Evolutionary conservation across 768 basidiomycete species (phyloP).

Genomic region (Podaxis sp.): DNA sequence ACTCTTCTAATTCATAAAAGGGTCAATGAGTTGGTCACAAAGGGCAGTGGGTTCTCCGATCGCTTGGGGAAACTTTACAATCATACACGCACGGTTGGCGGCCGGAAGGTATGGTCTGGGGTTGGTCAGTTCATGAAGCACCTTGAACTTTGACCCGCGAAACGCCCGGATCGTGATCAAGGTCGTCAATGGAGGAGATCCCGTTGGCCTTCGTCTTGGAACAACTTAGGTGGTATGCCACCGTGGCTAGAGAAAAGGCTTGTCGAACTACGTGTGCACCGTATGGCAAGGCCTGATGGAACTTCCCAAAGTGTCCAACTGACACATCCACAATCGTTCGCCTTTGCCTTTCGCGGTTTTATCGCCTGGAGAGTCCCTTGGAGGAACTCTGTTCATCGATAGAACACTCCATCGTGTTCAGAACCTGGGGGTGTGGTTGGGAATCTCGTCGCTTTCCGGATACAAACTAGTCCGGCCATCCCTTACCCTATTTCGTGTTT

Average conservation of each 20-base stretch:
- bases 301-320: slow-evolving; percentile 13
- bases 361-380: slow-evolving; percentile 5
- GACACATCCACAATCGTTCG: slow-evolving; percentile 3
- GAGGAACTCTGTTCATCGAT: slow-evolving; percentile 11
- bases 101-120: not conserved
- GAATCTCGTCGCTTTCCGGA: not conserved
- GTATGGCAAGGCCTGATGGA: slow-evolving; percentile 7
- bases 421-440: not conserved
- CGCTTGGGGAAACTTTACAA: slow-evolving; percentile 5
- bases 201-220: not conserved
- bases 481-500: not conserved
- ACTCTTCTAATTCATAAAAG: not conserved
- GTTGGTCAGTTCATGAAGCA: not conserved
- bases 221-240: not conserved
- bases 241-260: slow-evolving; percentile 5
- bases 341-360: slow-evolving; percentile 13
- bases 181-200: not conserved
- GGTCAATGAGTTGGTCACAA: not conserved
- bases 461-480: not conserved
- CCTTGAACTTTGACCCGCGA: not conserved
- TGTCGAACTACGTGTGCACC: slow-evolving; percentile 1
- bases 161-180: not conserved
- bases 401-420: slow-evolving; percentile 9
- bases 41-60: slow-evolving; percentile 8
- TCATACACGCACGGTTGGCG: not conserved